These are phyloP conservation scores for Ustilago shanxiensis DNA, from an alignment of 1,284 basidiomycete species.

Conservation along the genomic window DNA sequence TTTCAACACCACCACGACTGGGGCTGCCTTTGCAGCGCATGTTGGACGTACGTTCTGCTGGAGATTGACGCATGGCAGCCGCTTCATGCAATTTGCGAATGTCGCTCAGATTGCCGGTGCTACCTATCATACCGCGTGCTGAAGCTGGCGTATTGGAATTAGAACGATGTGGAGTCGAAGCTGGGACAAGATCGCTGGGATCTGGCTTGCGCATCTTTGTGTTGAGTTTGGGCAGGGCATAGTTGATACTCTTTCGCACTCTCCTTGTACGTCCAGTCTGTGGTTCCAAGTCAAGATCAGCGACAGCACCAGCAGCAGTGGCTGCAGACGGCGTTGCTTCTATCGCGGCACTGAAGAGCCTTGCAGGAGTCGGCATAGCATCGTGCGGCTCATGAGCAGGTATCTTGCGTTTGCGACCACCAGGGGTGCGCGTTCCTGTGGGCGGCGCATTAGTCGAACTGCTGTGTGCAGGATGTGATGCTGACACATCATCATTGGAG, in stretches of 20 bases:
- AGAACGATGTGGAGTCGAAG: slow-evolving; percentile 38
- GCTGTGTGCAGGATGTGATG: not conserved
- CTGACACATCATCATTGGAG: not conserved
- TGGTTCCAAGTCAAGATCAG: slow-evolving; percentile 15
- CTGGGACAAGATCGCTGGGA: slow-evolving; percentile 49
- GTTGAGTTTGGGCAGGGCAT: slow-evolving; percentile 68
- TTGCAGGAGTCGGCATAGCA: slow-evolving; percentile 21
- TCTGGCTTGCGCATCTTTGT: slow-evolving; percentile 70
- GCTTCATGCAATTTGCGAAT: slow-evolving; percentile 56
- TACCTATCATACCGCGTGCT: slow-evolving; percentile 40
- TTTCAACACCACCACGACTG: not conserved
- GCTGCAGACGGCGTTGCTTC: slow-evolving; percentile 3
- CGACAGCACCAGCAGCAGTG: not conserved
- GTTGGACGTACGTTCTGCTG: slow-evolving; percentile 24
- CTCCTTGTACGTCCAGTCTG: slow-evolving; percentile 47
- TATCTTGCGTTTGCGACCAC: slow-evolving; percentile 42
- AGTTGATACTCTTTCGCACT: slow-evolving; percentile 66
- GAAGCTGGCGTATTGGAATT: slow-evolving; percentile 20
- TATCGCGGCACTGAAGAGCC: slow-evolving; percentile 23
- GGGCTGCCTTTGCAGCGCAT: slow-evolving; percentile 23
- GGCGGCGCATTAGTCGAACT: not conserved
- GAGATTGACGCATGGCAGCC: slow-evolving; percentile 38
- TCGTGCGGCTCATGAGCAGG: slow-evolving; percentile 22
- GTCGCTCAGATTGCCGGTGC: slow-evolving; percentile 56
- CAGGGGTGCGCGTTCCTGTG: slow-evolving; percentile 27